These are phyloP conservation scores for Zea mays DNA, from an alignment of 176 grass and related monocot species.

Conservation along the genomic window Zm-B73-REFERENCE-NAM-5.0 NC_050096.1:57063501-57064000, in stretches of 20 bases:
- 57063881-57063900: background rate
- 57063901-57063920: background rate
- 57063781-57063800: background rate
- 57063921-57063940: background rate
- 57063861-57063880: background rate
- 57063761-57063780: background rate
- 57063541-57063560: background rate
- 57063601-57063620: background rate
- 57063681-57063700: background rate
- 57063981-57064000: slow-evolving; percentile 10
- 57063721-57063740: background rate
- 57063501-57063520: background rate
- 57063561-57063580: background rate
- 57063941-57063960: slow-evolving; percentile 16
- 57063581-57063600: background rate
- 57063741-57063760: background rate
- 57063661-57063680: background rate
- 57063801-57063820: background rate
- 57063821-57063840: slow-evolving; percentile 21
- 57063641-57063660: background rate
- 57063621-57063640: background rate
- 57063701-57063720: background rate
- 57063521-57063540: background rate
- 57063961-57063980: background rate
- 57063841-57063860: slow-evolving; percentile 12